Evolutionary conservation across 2,329 filamentous ascomycete species (phyloP), one percentile per base, ranked within the genome.

Genomic region (Fusarium succisae): DNA sequence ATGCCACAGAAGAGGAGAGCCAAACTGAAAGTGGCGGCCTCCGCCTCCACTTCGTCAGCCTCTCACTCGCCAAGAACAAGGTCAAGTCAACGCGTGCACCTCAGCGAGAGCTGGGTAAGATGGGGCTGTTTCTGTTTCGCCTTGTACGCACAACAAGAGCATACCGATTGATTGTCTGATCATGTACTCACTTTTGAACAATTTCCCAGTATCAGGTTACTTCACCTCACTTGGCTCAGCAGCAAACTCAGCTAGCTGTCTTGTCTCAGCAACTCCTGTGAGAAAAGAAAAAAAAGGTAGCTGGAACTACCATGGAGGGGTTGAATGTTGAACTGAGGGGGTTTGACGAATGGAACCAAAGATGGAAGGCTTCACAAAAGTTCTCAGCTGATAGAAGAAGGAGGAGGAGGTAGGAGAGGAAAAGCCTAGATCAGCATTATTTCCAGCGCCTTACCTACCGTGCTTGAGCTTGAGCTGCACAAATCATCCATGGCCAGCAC

Each of bases 41-140:
- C 70, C 57, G 70, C 54, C 70, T 77, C 74, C 76, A 66, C 76
- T 76, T 63, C 64, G 69, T 78, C 76, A 78, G 76, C 76, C 76
- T 78, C 74, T 75, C 70, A 60, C 43, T 63, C 45, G 37, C 58
- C 63, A 59, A 66, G 50, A 53, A 18, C 18, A 53, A 53, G 50
- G 50, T 53, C 50, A 37, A 38, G 56, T 72, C 69, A 72, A 55
- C 35, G 51, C 35, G 24, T 61, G 71, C 60, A 66, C 50, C 64
- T 63, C 32, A 71, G 71, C 41, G 63, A 74, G 72, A 37, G 43
- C 67, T 69, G 71, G 56, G 51, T 62, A 55, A 65, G 58, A 53
- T 66, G 61, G 61, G 71, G 65, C 54, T 68, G 44, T 55, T 64
- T 66, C 45, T 68, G 50, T 55, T 64, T 67, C 41, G 57, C 71